Evolutionary conservation across 2,329 filamentous ascomycete species (phyloP), one percentile per base, ranked within the genome.

Genomic region (Pseudonectria buxi): DNA sequence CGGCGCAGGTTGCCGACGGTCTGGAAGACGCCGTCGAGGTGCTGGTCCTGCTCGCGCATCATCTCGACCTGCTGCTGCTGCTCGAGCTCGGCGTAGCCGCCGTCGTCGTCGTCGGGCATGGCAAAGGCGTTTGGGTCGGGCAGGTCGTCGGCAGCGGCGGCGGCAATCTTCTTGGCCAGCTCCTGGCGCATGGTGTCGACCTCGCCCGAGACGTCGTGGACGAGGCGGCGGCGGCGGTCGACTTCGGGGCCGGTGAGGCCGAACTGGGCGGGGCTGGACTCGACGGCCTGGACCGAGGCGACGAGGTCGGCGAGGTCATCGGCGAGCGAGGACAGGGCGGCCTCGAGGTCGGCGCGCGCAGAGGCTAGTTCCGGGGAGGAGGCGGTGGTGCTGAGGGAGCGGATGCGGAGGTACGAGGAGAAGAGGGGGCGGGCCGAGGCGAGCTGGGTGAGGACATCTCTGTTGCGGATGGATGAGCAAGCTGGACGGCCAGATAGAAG

Each of bases 361-460:
- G 83, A 79, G 55, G 85, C 77, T 40, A 98, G 86, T 59, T 98
- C 92, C 10, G 87, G 88, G 13, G 86, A 89, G 28, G 72, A 71
- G 11, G 81, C 66, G 7, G 77, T 74, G 27, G 81, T 81, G 40
- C 81, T 76, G 16, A 94, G 81, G 30, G 88, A 92, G 56, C 88
- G 86, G 65, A 98, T 98, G 57, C 92, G 90, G 28, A 95, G 76
- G 69, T 95, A 98, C 12, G 89, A 95, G 45, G 85, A 81, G 71
- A 95, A 95, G 38, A 95, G 80, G 34, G 89, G 82, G 9, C 90
- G 83, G 35, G 86, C 84, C 11, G 78, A 78, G 47, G 83, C 75
- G 45, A 98, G 80, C 42, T 94, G 84, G 45, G 80, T 68, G 48
- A 94, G 81, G 49, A 96, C 86, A 65, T 98, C 92, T 64, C 88